Percentiles rank a stretch among this genome's conserved stretches.
These are phyloP conservation scores for Microdochium trichocladiopsis DNA, from an alignment of 2,329 filamentous ascomycete genomes.

Conservation along the genomic window DNA sequence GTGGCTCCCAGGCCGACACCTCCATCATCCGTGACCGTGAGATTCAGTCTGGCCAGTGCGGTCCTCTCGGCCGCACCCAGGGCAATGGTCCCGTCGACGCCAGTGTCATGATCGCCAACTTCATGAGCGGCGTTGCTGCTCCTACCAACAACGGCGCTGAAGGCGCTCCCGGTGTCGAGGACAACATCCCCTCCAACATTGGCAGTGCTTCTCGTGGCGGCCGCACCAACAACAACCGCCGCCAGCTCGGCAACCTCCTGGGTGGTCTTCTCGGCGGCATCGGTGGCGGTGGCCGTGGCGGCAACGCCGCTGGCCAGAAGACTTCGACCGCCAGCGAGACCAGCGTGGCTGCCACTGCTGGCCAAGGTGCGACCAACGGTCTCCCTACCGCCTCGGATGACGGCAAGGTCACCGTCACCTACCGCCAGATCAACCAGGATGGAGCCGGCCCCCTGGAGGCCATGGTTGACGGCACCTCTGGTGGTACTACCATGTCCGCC, in stretches of 20 bases:
- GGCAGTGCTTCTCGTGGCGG: conserved; percentile 7
- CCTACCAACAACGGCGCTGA: conserved; percentile 30
- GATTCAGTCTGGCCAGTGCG: conserved; percentile 44
- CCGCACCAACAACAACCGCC: conserved; percentile 11
- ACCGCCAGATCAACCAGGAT: conserved; percentile 66
- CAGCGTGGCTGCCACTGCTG: conserved; percentile 45
- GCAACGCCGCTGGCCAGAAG: conserved; percentile 34
- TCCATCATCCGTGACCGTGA: conserved; percentile 59
- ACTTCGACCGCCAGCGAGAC: conserved; percentile 34
- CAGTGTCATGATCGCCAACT: conserved; percentile 46
- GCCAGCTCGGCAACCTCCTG: conserved; percentile 17
- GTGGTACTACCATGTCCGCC: conserved; percentile 50
- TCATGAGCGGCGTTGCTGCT: conserved; percentile 43
- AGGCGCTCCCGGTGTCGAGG: conserved; percentile 32
- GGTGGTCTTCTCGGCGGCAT: conserved; percentile 21
- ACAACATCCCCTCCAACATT: conserved; percentile 24
- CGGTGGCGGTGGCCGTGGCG: conserved; percentile 19
- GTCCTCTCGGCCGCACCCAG: conserved; percentile 57
- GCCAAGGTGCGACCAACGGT: conserved; percentile 43
- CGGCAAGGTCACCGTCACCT: conserved; percentile 56
- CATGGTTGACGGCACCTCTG: conserved; percentile 54
- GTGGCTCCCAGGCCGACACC: conserved; percentile 64
- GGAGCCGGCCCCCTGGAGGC: conserved; percentile 58
- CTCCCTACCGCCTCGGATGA: conserved; percentile 55
- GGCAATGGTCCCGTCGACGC: conserved; percentile 53